Evolutionary conservation across 495 filamentous ascomycete genomes (phyloP).

Genomic region (Amniculicola lignicola): DNA sequence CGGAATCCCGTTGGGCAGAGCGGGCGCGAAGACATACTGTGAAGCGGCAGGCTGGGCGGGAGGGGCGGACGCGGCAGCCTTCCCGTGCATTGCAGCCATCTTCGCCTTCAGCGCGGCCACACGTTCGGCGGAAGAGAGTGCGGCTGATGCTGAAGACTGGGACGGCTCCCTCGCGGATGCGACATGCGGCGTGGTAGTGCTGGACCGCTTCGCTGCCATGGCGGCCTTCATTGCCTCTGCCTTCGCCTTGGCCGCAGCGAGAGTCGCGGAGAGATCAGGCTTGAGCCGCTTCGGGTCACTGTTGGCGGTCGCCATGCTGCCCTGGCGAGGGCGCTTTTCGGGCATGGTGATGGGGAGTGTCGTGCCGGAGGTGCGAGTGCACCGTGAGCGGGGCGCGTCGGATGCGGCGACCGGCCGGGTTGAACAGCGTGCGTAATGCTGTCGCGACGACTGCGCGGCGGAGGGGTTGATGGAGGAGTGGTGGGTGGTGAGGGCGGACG

Average conservation of each 20-base stretch:
- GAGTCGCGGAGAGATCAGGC: slow-evolving; percentile 16
- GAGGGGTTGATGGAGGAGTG: background rate
- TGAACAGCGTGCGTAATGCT: too few species aligned
- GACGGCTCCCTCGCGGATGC: slow-evolving; percentile 36
- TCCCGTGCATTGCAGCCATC: slow-evolving; percentile 66
- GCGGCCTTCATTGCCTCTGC: slow-evolving; percentile 13
- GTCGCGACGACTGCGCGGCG: too few species aligned
- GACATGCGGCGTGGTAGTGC: slow-evolving; percentile 41
- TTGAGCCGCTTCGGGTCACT: slow-evolving; percentile 52
- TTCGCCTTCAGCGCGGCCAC: slow-evolving; percentile 76
- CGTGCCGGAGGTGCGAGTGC: too few species aligned
- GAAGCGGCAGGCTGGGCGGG: slow-evolving; percentile 37
- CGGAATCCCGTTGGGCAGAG: too few species aligned
- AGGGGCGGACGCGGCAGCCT: slow-evolving; percentile 38
- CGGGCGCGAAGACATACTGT: too few species aligned
- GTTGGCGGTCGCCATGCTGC: slow-evolving; percentile 46
- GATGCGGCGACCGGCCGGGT: too few species aligned
- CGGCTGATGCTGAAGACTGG: slow-evolving; percentile 41
- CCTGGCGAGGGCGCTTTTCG: slow-evolving; percentile 61
- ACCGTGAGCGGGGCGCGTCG: too few species aligned
- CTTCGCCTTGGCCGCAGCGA: slow-evolving; percentile 30
- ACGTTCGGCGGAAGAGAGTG: slow-evolving; percentile 36
- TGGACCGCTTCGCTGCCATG: slow-evolving; percentile 34
- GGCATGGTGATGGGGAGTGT: too few species aligned
- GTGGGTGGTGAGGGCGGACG: background rate